Conservation (phyloP, 257 asterid genomes). For the Penstemon eatonii region DNA sequence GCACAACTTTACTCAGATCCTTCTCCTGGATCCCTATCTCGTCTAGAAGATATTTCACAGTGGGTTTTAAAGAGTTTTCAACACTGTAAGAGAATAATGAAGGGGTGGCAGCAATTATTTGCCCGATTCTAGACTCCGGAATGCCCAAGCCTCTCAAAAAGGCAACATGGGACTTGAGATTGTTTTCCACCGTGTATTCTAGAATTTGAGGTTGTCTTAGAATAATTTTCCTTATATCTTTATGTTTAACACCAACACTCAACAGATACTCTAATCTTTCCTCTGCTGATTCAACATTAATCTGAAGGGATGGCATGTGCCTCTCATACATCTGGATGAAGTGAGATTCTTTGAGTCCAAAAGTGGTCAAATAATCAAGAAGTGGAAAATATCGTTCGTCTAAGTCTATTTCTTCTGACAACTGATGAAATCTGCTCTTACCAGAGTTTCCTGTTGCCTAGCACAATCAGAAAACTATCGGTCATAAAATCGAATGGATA, state of each 20-base stretch:
- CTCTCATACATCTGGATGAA: slow-evolving; percentile 88
- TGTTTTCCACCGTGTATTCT: slow-evolving; percentile 80
- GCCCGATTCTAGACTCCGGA: slow-evolving; percentile 86
- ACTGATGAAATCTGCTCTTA: slow-evolving; percentile 47
- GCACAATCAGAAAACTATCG: slow-evolving; percentile 31
- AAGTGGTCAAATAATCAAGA: slow-evolving; percentile 74
- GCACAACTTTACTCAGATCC: slow-evolving; percentile 85
- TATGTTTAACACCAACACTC: slow-evolving; percentile 79
- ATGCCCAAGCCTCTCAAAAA: slow-evolving; percentile 73
- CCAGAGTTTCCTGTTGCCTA: slow-evolving; percentile 46
- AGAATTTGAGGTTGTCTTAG: slow-evolving; percentile 92
- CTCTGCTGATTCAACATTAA: slow-evolving; percentile 70
- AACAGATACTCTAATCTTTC: slow-evolving; percentile 78
- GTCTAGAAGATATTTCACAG: slow-evolving; percentile 75
- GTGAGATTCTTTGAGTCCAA: slow-evolving; percentile 81
- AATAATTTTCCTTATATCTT: slow-evolving; percentile 74
- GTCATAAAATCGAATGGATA: slow-evolving; percentile 8
- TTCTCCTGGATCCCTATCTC: slow-evolving; percentile 79
- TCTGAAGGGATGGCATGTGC: slow-evolving; percentile 95
- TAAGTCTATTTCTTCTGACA: slow-evolving; percentile 74
- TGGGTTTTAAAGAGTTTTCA: slow-evolving; percentile 84
- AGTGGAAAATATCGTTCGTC: slow-evolving; percentile 83
- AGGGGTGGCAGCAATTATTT: slow-evolving; percentile 79
- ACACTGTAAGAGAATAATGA: slow-evolving; percentile 91
- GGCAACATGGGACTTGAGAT: slow-evolving; percentile 81